Conservation (phyloP, 257 asterid genomes). For the Agastache rugosa region DNA sequence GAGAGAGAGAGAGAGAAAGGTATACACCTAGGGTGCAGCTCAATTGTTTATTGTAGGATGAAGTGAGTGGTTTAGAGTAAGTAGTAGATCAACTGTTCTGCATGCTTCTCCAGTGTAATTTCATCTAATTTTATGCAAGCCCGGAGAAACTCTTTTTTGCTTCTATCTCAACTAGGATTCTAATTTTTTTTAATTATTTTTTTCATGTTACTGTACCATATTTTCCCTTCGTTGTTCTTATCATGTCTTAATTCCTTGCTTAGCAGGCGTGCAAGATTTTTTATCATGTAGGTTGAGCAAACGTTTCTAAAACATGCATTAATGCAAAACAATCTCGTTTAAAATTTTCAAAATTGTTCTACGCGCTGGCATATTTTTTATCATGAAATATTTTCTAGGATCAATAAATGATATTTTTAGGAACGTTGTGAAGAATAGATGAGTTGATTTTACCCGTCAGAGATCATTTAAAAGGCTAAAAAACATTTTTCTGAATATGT, state of each 20-base stretch:
- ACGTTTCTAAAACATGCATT: background rate
- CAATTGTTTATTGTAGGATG: constrained; percentile 26
- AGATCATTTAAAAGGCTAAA: no score
- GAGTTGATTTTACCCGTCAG: no score
- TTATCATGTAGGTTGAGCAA: background rate
- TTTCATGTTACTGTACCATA: no score
- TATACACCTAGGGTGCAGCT: constrained; percentile 29
- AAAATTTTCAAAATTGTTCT: no score
- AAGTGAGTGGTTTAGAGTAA: background rate
- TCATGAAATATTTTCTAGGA: background rate
- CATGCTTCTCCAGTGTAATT: constrained; percentile 2
- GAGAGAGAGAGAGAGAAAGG: constrained; percentile 6
- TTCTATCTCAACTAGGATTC: background rate
- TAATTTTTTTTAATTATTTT: background rate
- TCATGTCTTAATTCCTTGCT: background rate
- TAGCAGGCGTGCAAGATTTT: background rate
- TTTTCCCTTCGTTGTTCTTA: background rate
- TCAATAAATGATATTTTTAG: background rate
- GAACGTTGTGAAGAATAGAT: background rate
- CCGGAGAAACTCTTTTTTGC: background rate
- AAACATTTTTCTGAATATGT: background rate
- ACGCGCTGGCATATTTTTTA: no score
- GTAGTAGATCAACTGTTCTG: background rate
- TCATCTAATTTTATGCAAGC: constrained; percentile 16
- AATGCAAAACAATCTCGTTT: no score